Conservation (phyloP, 2,329 filamentous ascomycete genomes). For the Periconia sp. region DNA sequence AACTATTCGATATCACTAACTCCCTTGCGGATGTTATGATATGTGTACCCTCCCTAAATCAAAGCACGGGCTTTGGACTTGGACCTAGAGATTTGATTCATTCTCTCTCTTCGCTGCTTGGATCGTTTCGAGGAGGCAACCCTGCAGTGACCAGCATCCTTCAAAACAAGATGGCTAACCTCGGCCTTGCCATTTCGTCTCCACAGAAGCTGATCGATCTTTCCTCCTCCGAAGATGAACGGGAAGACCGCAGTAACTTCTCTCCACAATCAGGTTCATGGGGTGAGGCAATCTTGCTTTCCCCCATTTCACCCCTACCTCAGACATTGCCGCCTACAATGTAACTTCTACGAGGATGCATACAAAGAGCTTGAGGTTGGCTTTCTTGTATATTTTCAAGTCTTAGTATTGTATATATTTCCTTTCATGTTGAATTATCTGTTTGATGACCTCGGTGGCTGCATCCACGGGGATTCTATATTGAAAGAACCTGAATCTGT, state of each 20-base stretch:
- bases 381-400: no score
- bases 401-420: no score
- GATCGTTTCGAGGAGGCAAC: slow-evolving; percentile 40
- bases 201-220: slow-evolving; percentile 38
- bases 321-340: slow-evolving; percentile 1
- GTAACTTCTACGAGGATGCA: no score
- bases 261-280: slow-evolving; percentile 10
- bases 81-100: slow-evolving; percentile 43
- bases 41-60: slow-evolving; percentile 40
- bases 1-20: slow-evolving; percentile 43
- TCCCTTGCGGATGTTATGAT: slow-evolving; percentile 46
- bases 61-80: slow-evolving; percentile 35
- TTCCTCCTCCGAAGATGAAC: slow-evolving; percentile 40
- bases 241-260: slow-evolving; percentile 25
- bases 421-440: no score
- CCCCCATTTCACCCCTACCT: slow-evolving; percentile 1
- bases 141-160: slow-evolving; percentile 41
- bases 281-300: slow-evolving; percentile 7
- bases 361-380: no score
- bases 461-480: no score
- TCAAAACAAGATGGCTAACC: slow-evolving; percentile 35
- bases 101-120: slow-evolving; percentile 35
- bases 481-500: no score
- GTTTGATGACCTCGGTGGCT: no score
- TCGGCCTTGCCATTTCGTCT: slow-evolving; percentile 34